A percentile compares a stretch with the other conserved stretches of the same genome.
These are phyloP conservation scores for Bathelium albidoporum DNA, from an alignment of 495 filamentous ascomycete species.

Conservation along the genomic window DNA sequence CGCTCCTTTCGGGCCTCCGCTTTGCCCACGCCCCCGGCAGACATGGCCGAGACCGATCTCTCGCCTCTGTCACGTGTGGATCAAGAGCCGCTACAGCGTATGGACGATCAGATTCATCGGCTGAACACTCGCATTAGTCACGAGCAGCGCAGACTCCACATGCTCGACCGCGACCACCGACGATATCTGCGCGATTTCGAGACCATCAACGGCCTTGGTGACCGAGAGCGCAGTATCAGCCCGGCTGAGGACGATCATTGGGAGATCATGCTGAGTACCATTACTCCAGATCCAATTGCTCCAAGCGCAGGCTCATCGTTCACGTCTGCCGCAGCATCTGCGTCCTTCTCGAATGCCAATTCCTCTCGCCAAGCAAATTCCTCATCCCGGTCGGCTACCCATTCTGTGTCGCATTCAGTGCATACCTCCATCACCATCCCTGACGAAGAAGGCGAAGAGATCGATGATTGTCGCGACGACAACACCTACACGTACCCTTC, in stretches of 20 bases:
- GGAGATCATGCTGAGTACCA: slow-evolving; percentile 69
- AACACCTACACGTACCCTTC: not conserved
- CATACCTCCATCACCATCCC: slow-evolving; percentile 25
- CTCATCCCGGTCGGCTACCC: slow-evolving; percentile 33
- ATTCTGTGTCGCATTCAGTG: slow-evolving; percentile 14
- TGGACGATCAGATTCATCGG: not conserved
- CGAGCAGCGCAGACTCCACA: not conserved
- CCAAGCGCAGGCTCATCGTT: slow-evolving; percentile 77
- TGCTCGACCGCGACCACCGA: not conserved
- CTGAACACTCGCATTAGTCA: not conserved
- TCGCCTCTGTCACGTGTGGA: not conserved
- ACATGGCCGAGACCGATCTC: slow-evolving; percentile 8
- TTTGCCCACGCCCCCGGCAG: slow-evolving; percentile 14
- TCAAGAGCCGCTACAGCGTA: not conserved
- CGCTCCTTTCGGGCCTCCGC: not conserved
- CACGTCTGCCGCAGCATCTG: slow-evolving; percentile 50
- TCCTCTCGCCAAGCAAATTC: slow-evolving; percentile 19
- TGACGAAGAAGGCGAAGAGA: slow-evolving; percentile 11
- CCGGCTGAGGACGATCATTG: slow-evolving; percentile 48
- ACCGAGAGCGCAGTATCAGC: slow-evolving; percentile 71
- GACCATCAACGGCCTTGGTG: slow-evolving; percentile 62
- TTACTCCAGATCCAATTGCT: slow-evolving; percentile 68
- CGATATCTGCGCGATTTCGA: not conserved
- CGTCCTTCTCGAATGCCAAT: slow-evolving; percentile 33
- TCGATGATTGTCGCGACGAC: not conserved